Evolutionary conservation across 495 filamentous ascomycete species (phyloP), one percentile per base, ranked within the genome.

Genomic region (Daldinia childiae): DNA sequence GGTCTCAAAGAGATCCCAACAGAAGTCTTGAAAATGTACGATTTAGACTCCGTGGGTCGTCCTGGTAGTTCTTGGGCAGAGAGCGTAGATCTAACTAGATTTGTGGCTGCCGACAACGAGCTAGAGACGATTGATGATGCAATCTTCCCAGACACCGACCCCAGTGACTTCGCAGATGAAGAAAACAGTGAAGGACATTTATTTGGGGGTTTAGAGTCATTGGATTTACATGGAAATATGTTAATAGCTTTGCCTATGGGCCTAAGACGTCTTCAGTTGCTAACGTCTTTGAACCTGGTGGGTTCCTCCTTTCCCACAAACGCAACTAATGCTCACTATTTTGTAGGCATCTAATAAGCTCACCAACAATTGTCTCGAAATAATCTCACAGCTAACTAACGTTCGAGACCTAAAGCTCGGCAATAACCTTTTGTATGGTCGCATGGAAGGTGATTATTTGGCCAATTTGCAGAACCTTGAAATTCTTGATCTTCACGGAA

Each of bases 81-180:
- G 79, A 90, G 91, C 60, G 94, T 99, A 14, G 96, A 98, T 77
- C 82, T 99, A n/a, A 90, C 90, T 8, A 89, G 91, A 61, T 88
- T 99, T 55, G 88, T 94, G 70, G 94, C 92, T 34, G 94, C 95
- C 12, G 94, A 98, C 76, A 98, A 99, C 76, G 93, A 98, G 75
- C 76, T 99, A 62, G 87, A 90, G 72, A 81, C 84, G 36, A 84
- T 99, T 29, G 81, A 86, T 17, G 92, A 95, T 48, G 77, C 83
- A 0, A 81, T 93, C 12, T 96, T 97, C 76, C 94, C 94, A 0
- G 92, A 96, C 68, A 80, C 86, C 26, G 87, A 90, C 62, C 79
- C 84, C 0, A 79, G 85, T 34, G 83, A 86, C 15, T 66, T 87
- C 29, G 85, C 86, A 27, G 88, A 93, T 38, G 87, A 90, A 19